Evolutionary conservation across 305 asterid genomes (phyloP), one percentile per base, ranked within the genome.

Genomic region (Ajuga reptans): DNA sequence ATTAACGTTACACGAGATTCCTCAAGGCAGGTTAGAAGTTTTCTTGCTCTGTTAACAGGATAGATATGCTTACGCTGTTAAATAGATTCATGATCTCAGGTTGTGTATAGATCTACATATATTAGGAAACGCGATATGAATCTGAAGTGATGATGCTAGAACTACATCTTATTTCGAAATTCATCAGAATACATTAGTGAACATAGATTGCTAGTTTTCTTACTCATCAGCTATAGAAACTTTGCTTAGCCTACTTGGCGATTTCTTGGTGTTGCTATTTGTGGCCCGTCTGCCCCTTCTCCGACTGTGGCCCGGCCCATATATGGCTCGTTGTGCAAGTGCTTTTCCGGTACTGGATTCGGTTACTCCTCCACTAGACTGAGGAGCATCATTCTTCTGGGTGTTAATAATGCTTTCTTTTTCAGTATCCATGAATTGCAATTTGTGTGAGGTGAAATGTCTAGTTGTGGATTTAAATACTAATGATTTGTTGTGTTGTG

Each of bases 241-340:
- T 82, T 68, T 80, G 82, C 87, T 79, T 56, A 84, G 83, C 79
- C 85, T 80, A 50, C 86, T 77, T 0, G 84, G 84, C 52, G 46
- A 37, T 55, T 73, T 34, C 67, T 47, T 79, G 45, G 55, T 72
- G 55, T 77, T 79, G 27, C 58, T 64, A 66, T 63, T 77, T 53
- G 77, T 75, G 53, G 36, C 41, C 70, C 75, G 76, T 74, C 76
- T 64, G 4, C 80, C 64, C 70, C 84, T 76, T 64, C 78, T 83
- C 39, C 69, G 62, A 15, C 74, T 71, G 10, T 76, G 69, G 77
- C 33, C 67, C 21, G 77, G 55, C 56, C 86, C 89, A 14, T 59
- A 80, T 5, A 82, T 43, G 17, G 89, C 91, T 56, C 91, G 74
- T 11, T 63, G 82, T 37, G 91, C 87, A 58, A 82, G 42, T 29